Evolutionary conservation across 768 basidiomycete species (phyloP).

Genomic region (Mycena vitilis): DNA sequence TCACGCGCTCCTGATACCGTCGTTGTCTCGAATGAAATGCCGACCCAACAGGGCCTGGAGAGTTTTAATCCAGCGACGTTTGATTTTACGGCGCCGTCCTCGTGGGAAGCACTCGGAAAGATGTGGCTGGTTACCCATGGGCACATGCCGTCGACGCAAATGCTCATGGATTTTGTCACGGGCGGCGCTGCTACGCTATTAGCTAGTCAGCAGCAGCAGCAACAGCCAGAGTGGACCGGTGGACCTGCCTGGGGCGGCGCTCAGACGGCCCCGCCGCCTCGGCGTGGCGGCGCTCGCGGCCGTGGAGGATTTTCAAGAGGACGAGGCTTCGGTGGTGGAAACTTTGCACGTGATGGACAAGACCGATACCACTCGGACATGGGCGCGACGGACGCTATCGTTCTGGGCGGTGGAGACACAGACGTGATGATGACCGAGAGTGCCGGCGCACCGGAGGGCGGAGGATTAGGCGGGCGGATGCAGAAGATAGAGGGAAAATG

Average conservation of each 20-base stretch:
- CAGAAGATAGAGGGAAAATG: slow-evolving; percentile 78
- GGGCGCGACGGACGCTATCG: slow-evolving; percentile 66
- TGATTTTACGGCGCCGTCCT: slow-evolving; percentile 76
- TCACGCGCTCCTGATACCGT: slow-evolving; percentile 58
- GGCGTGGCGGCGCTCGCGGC: slow-evolving; percentile 20
- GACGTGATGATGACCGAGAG: slow-evolving; percentile 33
- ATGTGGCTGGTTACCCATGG: slow-evolving; percentile 82
- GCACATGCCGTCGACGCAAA: slow-evolving; percentile 74
- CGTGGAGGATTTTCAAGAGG: slow-evolving; percentile 52
- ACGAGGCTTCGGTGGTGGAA: slow-evolving; percentile 57
- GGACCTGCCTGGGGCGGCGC: slow-evolving; percentile 16
- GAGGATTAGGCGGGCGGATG: slow-evolving; percentile 65
- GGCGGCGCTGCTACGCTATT: slow-evolving; percentile 41
- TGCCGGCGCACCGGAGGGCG: slow-evolving; percentile 31
- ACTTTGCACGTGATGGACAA: slow-evolving; percentile 48
- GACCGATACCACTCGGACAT: slow-evolving; percentile 50
- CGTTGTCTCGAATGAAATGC: slow-evolving; percentile 47
- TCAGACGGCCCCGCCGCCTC: neutral
- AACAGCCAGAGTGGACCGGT: slow-evolving; percentile 34
- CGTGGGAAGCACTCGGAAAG: slow-evolving; percentile 85
- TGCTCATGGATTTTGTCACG: slow-evolving; percentile 82
- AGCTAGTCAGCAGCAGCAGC: slow-evolving; percentile 39
- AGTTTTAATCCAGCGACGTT: slow-evolving; percentile 78
- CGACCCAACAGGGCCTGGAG: slow-evolving; percentile 62
- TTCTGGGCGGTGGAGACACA: slow-evolving; percentile 62